These are phyloP conservation scores for Eucalyptus pauciflora DNA, from an alignment of 345 rosid species.

Conservation along the genomic window DNA sequence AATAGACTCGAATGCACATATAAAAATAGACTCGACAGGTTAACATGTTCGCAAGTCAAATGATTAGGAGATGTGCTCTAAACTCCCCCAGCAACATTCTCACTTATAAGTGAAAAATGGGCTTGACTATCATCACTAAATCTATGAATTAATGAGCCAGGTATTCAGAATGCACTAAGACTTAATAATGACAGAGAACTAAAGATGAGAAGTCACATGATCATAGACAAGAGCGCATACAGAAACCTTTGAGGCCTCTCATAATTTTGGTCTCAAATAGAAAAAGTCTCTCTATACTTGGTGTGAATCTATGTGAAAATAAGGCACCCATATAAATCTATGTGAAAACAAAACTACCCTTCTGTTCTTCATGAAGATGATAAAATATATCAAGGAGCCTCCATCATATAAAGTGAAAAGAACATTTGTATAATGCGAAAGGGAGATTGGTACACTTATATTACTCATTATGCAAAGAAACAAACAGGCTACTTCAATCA, in stretches of 20 bases:
- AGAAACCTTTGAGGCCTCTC: not conserved
- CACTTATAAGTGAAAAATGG: not conserved
- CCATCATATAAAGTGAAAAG: not conserved
- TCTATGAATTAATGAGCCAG: not conserved
- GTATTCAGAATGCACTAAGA: not conserved
- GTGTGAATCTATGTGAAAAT: not conserved
- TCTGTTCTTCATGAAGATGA: not conserved
- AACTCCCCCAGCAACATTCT: not conserved
- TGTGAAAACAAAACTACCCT: not conserved
- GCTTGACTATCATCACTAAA: not conserved
- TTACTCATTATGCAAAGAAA: not conserved
- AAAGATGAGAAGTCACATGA: not conserved
- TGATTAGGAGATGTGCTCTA: not conserved
- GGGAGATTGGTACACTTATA: not conserved
- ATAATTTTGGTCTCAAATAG: not conserved
- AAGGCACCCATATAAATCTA: not conserved
- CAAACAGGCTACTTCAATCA: not conserved
- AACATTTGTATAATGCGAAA: not conserved
- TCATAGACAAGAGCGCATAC: not conserved
- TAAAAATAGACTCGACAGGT: not conserved
- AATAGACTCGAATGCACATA: not conserved
- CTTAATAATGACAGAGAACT: not conserved
- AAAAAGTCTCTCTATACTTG: not conserved
- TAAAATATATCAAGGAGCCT: not conserved
- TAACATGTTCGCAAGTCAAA: not conserved